These are phyloP conservation scores for Rhynchospora breviuscula DNA, from an alignment of 176 grass and related monocot species.

Conservation along the genomic window DNA sequence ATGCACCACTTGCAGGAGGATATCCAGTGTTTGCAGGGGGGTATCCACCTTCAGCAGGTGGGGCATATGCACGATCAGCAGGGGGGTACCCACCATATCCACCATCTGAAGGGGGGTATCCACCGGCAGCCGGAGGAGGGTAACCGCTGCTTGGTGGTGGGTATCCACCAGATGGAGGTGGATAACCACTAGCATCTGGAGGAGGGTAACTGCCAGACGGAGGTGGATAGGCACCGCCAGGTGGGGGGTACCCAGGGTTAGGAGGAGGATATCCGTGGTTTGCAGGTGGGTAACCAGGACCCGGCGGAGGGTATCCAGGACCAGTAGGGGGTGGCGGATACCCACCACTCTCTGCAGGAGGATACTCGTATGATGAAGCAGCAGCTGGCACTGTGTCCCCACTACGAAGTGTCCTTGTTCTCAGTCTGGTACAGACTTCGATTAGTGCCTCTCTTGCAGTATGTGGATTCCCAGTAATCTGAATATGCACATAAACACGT, in stretches of 20 bases:
- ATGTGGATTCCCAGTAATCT: conserved; percentile 20
- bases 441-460: conserved; percentile 25
- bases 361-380: conserved; percentile 3
- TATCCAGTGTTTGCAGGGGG: conserved; percentile 6
- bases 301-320: conserved; percentile 17
- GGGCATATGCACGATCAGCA: background rate
- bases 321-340: conserved; percentile 15
- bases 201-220: conserved; percentile 26
- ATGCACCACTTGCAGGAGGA: conserved; percentile 1
- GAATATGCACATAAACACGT: background rate
- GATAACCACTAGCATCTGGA: conserved; percentile 16
- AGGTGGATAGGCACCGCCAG: background rate
- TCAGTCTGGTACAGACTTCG: conserved; percentile 22
- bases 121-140: conserved; percentile 8
- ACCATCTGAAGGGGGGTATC: conserved; percentile 16
- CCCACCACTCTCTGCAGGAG: background rate
- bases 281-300: conserved; percentile 22
- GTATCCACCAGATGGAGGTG: conserved; percentile 12
- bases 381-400: conserved; percentile 12
- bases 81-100: conserved; percentile 23
- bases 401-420: conserved; percentile 15
- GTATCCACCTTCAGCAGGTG: conserved; percentile 17
- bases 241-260: background rate
- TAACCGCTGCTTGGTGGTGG: conserved; percentile 15
- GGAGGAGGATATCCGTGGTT: conserved; percentile 23